Base-by-base conservation (phyloP, 2,329 filamentous ascomycete species). In the Coniella lustricola region DNA sequence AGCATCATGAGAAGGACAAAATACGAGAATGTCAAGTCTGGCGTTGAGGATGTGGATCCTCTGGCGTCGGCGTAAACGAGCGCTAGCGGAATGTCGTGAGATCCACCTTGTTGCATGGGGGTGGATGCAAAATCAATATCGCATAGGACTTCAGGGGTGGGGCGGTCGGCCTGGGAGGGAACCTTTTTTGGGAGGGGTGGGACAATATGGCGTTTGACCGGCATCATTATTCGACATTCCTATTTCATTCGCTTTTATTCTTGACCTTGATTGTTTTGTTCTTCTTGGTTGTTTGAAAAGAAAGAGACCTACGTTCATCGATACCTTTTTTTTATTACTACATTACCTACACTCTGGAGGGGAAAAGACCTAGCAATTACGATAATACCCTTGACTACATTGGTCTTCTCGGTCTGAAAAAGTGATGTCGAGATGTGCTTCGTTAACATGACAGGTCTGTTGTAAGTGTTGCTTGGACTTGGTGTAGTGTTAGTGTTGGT, bases 1-100 rank as follows among this genome's bases (percentile, higher is more conserved):
- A 84, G 89, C 53, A 94, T 97, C 64, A 89, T 98, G 87, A 79
- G 93, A 66, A 80, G 93, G 61, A 88, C 79, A 40, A 74, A 75
- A 61, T 84, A 84, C 57, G 71, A 76, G 52, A 75, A 74, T 21
- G 73, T 81, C 57, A 76, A 74, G 64, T 74, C 76, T 18, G 78
- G 79, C 5, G 79, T 83, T 7, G 80, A 85, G 62, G 77, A 82
- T 57, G 74, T 85, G 63, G 84, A 87, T 62, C 84, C 84, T 20
- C 69, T 87, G 57, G 73, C 79, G 55, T 64, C 56, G 22, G 54
- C 54, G 43, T 63, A 55, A 54, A 56, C 18, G 48, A 55, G 40
- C 46, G 55, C 46, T 33, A 49, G 39, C 31, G 44, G 48, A 29
- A 35, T 48, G 39, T 31, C 46, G 45, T 25, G 36, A 39, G 44